Conservation (phyloP, 495 filamentous ascomycete genomes). For the Achaetomiella virescens region DNA sequence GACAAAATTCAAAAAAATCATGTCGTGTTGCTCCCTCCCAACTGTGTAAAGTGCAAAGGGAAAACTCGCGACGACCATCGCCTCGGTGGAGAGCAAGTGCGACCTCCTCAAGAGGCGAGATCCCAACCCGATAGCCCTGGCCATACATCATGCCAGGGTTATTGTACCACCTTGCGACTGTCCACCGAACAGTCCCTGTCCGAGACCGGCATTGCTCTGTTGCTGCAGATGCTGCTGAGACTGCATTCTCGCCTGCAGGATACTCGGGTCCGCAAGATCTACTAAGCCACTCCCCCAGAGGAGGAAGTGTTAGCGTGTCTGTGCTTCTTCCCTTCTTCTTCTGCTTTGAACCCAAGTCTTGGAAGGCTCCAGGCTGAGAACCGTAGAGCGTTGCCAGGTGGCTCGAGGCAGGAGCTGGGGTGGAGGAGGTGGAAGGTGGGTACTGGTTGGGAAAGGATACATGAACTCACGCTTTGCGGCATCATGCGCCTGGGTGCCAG, state of each 20-base stretch:
- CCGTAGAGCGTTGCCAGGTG: slow-evolving; percentile 86
- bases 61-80: slow-evolving; percentile 7
- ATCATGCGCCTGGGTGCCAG: slow-evolving; percentile 64
- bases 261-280: slow-evolving; percentile 99
- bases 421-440: slow-evolving; percentile 67
- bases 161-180: slow-evolving; percentile 99
- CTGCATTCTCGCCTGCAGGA: slow-evolving; percentile 96
- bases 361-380: slow-evolving; percentile 71
- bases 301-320: slow-evolving; percentile 99
- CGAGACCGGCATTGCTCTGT: slow-evolving; percentile 66
- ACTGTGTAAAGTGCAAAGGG: slow-evolving; percentile 10
- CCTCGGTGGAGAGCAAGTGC: background rate
- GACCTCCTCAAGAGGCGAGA: background rate
- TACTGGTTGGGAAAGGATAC: slow-evolving; percentile 69
- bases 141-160: slow-evolving; percentile 85
- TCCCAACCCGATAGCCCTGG: slow-evolving; percentile 65
- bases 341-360: slow-evolving; percentile 86
- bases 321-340: slow-evolving; percentile 99
- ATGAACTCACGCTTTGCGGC: slow-evolving; percentile 94
- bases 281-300: slow-evolving; percentile 94
- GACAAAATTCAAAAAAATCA: slow-evolving; percentile 21
- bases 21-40: slow-evolving; percentile 18
- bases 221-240: slow-evolving; percentile 77
- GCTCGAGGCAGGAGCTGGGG: slow-evolving; percentile 81
- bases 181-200: slow-evolving; percentile 81